Percentiles rank a stretch among this genome's conserved stretches.
phyloP scores from a whole-genome alignment of 495 filamentous ascomycete genomes.

The Penicillium steckii region DNA sequence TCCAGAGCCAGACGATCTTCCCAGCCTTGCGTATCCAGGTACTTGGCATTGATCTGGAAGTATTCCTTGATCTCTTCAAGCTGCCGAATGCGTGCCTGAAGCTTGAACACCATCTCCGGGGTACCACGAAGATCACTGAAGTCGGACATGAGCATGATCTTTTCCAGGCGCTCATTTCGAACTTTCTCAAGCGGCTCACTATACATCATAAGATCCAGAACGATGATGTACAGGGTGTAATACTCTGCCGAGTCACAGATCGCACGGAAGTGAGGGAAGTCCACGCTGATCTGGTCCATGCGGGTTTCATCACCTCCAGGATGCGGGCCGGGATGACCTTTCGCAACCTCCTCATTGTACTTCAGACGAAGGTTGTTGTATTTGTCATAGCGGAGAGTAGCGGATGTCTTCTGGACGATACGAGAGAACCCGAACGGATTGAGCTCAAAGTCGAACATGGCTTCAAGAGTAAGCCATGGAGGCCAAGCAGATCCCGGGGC shows the following conservation, averaged over 20 bases:
- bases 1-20: slow-evolving; percentile 82
- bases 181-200: slow-evolving; percentile 96
- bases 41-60: slow-evolving; percentile 88
- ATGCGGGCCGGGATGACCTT: slow-evolving; percentile 44
- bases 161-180: slow-evolving; percentile 86
- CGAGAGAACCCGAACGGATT: slow-evolving; percentile 94
- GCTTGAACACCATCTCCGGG: slow-evolving; percentile 85
- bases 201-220: slow-evolving; percentile 90
- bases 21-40: slow-evolving; percentile 88
- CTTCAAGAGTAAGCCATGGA: slow-evolving; percentile 95
- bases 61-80: slow-evolving; percentile 95
- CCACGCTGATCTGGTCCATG: slow-evolving; percentile 94
- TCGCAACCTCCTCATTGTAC: slow-evolving; percentile 91
- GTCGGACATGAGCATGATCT: slow-evolving; percentile 99
- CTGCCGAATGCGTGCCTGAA: slow-evolving; percentile 90
- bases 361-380: slow-evolving; percentile 97
- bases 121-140: slow-evolving; percentile 95
- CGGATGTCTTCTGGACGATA: slow-evolving; percentile 92
- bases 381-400: slow-evolving; percentile 91
- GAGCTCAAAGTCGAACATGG: slow-evolving; percentile 92
- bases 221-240: slow-evolving; percentile 96
- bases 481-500: slow-evolving; percentile 86
- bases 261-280: slow-evolving; percentile 88
- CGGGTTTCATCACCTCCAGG: slow-evolving; percentile 61
- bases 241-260: slow-evolving; percentile 96